Evolutionary conservation across 306 rosid genomes (phyloP).

Genomic region (Hippophae tibetana): DNA sequence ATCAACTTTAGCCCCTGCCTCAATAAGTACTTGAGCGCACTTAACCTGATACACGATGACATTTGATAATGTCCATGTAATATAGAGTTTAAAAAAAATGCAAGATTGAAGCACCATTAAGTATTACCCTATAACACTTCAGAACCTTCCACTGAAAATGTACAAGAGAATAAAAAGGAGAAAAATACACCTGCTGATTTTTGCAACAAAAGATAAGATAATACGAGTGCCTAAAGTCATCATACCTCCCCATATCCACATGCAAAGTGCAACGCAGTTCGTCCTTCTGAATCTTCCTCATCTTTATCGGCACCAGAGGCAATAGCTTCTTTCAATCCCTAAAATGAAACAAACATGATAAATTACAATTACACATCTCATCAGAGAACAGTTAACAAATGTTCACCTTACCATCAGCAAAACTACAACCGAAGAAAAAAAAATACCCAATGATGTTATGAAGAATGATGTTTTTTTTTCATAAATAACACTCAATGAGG

Average conservation of each 20-base stretch:
- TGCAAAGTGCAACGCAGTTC: slow-evolving; percentile 97
- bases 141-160: too few relatives aligned
- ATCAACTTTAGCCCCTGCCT: slow-evolving; percentile 92
- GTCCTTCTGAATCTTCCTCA: slow-evolving; percentile 94
- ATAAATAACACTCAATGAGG: too few relatives aligned
- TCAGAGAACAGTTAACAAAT: too few relatives aligned
- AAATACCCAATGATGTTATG: too few relatives aligned
- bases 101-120: too few relatives aligned
- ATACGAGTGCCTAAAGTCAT: neutral
- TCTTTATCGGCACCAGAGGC: slow-evolving; percentile 87
- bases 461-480: too few relatives aligned
- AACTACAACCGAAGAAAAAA: too few relatives aligned
- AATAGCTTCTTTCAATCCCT: slow-evolving; percentile 85
- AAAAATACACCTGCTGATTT: neutral
- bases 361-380: too few relatives aligned
- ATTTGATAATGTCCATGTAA: too few relatives aligned
- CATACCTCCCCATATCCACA: slow-evolving; percentile 99
- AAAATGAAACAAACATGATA: neutral
- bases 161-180: neutral
- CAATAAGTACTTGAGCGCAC: slow-evolving; percentile 91
- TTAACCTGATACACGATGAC: slow-evolving; percentile 36
- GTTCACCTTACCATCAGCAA: too few relatives aligned
- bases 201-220: neutral
- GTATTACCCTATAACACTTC: too few relatives aligned
- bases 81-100: too few relatives aligned